Base-by-base conservation (phyloP, 108 stramenopile species). In the Cyclotella kingstonii region DNA sequence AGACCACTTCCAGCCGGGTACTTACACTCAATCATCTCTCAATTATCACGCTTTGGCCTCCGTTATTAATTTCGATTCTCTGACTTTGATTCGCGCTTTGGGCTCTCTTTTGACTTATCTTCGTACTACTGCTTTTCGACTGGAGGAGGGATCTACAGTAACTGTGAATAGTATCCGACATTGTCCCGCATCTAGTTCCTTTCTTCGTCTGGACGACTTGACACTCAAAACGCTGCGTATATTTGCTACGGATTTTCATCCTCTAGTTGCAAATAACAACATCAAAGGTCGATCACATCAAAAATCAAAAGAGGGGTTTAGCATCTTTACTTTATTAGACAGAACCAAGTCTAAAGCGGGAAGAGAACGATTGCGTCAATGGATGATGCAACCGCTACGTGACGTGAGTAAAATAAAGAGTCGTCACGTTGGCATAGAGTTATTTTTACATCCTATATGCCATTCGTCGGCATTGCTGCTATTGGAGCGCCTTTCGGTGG, bases 271-370 rank as follows among this genome's bases (percentile, higher is more conserved):
- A 12, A 77, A 76, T 34, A 73, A 63, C 18, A 67, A 77, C 62
- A n/a, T 50, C 28, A 69, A 62, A 14, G 63, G 64, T 10, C 27
- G 40, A 22, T 65, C 72, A 1, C 49, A 48, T 40, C 73, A 76
- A 12, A 80, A 77, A 22, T 66, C 86, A 40, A 98, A 98, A 55
- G 95, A 98, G 73, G 95, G 97, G 0, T 96, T 91, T 47, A 91
- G 90, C 42, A 60, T 98, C 31, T 96, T 86, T 63, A 84, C 91
- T 3, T 66, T 98, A 30, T 64, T 98, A 40, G 94, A 98, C 59
- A 69, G 94, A 25, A 94, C 94, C 21, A 81, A 68, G 35, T 79
- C 84, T 59, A 85, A 87, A 46, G 75, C 85, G 0, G 97, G 97
- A 0, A 80, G 81, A 25, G 77, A 86, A 56, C 66, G 85, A 14